Conservation (phyloP, 441 rosid genomes). For the Pelargonium cotyledonis region DNA sequence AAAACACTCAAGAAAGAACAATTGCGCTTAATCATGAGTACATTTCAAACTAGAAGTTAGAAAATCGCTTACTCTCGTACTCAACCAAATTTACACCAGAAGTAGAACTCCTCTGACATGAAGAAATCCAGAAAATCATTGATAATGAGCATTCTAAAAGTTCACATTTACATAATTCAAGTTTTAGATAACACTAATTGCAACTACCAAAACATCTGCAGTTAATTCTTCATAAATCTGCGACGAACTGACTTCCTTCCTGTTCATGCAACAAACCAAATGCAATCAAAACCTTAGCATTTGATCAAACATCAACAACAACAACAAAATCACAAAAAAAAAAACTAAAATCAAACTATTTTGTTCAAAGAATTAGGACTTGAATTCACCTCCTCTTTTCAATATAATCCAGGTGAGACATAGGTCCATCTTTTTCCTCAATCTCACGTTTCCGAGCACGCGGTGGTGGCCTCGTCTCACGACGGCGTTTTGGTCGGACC, state of each 20-base stretch:
- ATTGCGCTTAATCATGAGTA: neutral
- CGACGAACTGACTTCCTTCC: conserved; percentile 43
- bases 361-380: neutral
- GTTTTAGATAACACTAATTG: neutral
- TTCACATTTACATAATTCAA: neutral
- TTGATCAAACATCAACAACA: neutral
- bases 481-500: conserved; percentile 28
- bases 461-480: conserved; percentile 18
- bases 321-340: neutral
- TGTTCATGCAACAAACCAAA: conserved; percentile 22
- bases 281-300: conserved; percentile 8
- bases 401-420: conserved; percentile 61
- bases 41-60: neutral
- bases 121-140: conserved; percentile 4
- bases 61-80: conserved; percentile 41
- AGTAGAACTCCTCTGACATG: conserved; percentile 34
- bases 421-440: conserved; percentile 36
- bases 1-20: neutral
- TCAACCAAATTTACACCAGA: conserved; percentile 37
- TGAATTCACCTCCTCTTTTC: conserved; percentile 36
- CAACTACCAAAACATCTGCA: conserved; percentile 45
- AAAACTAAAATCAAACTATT: too few species aligned
- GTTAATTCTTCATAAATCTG: conserved; percentile 35
- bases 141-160: conserved; percentile 1
- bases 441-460: conserved; percentile 9